Evolutionary conservation across 305 asterid species (phyloP).

Genomic region (Andrographis paniculata): DNA sequence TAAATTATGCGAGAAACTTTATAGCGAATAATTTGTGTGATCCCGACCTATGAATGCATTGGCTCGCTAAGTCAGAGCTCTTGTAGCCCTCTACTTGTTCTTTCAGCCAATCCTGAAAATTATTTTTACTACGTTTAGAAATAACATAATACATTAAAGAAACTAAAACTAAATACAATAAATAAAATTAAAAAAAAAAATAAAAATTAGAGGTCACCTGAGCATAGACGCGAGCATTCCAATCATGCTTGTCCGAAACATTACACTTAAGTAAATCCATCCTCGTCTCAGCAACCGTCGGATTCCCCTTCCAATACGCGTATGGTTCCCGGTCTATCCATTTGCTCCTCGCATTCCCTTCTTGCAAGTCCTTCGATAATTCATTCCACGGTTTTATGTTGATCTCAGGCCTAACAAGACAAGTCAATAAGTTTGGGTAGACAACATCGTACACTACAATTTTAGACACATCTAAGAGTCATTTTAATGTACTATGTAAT

Average conservation of each 20-base stretch:
- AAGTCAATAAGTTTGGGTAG: background rate
- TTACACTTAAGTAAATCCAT: constrained; percentile 56
- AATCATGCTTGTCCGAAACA: constrained; percentile 43
- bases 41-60: constrained; percentile 52
- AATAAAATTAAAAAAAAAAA: no score
- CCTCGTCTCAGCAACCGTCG: constrained; percentile 41
- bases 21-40: no score
- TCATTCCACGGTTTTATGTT: constrained; percentile 46
- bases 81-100: constrained; percentile 68
- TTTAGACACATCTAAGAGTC: no score
- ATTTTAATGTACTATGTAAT: no score
- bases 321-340: constrained; percentile 46
- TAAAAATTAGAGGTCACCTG: constrained; percentile 34
- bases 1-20: no score
- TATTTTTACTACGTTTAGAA: no score
- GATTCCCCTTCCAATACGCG: constrained; percentile 68
- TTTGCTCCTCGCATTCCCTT: constrained; percentile 37
- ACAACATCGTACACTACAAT: no score
- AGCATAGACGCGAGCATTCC: constrained; percentile 49
- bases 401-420: constrained; percentile 57
- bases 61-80: constrained; percentile 77
- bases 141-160: no score
- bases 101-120: constrained; percentile 64
- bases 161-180: no score
- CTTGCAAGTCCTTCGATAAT: constrained; percentile 34